These are phyloP conservation scores for Discostella stelligeroides DNA, from an alignment of 108 stramenopile genomes.

Conservation along the genomic window DNA sequence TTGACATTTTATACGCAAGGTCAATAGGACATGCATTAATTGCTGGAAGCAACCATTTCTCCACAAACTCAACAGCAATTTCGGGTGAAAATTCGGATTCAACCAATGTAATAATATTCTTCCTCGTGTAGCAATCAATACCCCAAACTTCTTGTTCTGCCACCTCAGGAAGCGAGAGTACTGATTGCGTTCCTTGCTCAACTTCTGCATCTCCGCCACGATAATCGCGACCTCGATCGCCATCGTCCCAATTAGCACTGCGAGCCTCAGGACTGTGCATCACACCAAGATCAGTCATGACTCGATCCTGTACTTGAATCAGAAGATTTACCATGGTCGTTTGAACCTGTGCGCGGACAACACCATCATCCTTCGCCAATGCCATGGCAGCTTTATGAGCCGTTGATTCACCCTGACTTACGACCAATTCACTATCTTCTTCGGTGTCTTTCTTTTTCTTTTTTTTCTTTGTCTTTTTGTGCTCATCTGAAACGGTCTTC, in stretches of 20 bases:
- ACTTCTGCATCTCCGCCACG: slow-evolving; percentile 44
- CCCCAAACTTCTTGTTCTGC: slow-evolving; percentile 91
- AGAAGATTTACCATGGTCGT: slow-evolving; percentile 70
- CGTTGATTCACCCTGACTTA: slow-evolving; percentile 43
- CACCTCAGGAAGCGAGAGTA: slow-evolving; percentile 56
- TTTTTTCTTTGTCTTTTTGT: slow-evolving; percentile 28
- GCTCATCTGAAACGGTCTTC: slow-evolving; percentile 74
- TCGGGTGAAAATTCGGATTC: slow-evolving; percentile 66
- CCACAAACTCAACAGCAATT: slow-evolving; percentile 68
- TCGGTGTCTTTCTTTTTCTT: slow-evolving; percentile 32
- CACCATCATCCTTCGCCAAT: slow-evolving; percentile 78
- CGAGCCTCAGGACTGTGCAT: slow-evolving; percentile 74
- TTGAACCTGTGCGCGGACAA: slow-evolving; percentile 78
- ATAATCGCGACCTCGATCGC: slow-evolving; percentile 39
- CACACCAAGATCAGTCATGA: slow-evolving; percentile 81
- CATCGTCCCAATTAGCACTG: slow-evolving; percentile 74
- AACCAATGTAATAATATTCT: slow-evolving; percentile 71
- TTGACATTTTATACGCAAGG: slow-evolving; percentile 74
- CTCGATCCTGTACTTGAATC: slow-evolving; percentile 80
- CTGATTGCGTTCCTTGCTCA: slow-evolving; percentile 33
- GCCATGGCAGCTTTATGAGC: slow-evolving; percentile 64
- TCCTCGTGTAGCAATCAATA: slow-evolving; percentile 86
- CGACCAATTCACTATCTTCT: slow-evolving; percentile 15
- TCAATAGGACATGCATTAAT: slow-evolving; percentile 86
- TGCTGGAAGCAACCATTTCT: slow-evolving; percentile 86